A percentile compares a stretch with the other conserved stretches of the same genome.
Conservation (phyloP, 2,329 filamentous ascomycete species). For the Ceratocystis ficicola region DNA sequence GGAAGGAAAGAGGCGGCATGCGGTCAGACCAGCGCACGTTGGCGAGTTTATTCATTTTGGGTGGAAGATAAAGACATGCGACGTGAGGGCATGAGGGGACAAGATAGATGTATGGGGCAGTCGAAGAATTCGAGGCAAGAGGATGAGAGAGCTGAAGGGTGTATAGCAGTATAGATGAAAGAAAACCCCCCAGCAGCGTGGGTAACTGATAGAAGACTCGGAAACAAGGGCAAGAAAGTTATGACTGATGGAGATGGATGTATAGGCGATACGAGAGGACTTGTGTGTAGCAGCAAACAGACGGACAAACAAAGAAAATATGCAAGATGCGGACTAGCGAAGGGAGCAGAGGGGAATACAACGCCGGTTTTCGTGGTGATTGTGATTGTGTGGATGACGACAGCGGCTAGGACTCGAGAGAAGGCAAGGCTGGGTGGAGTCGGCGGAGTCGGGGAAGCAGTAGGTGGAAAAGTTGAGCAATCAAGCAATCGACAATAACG, state of each 20-base stretch:
- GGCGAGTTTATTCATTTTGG: constrained; percentile 57
- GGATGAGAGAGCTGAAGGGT: constrained; percentile 1
- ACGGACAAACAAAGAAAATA: constrained; percentile 4
- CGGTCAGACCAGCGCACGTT: constrained; percentile 61
- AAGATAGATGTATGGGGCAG: background rate
- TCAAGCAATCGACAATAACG: constrained; percentile 21
- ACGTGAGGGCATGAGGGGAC: constrained; percentile 8
- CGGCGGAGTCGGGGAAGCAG: constrained; percentile 18
- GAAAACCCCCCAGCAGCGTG: no score
- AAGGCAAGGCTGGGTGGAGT: constrained; percentile 26
- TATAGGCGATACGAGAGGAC: constrained; percentile 1
- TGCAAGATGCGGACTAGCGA: background rate
- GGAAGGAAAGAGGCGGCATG: constrained; percentile 33
- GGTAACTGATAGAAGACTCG: no score
- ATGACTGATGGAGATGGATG: background rate
- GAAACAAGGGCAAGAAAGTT: no score
- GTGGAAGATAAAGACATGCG: constrained; percentile 19
- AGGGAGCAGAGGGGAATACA: background rate
- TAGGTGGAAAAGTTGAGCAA: background rate
- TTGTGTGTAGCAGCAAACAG: background rate
- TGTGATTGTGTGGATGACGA: constrained; percentile 24
- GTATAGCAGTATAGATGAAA: constrained; percentile 8
- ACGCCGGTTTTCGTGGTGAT: background rate
- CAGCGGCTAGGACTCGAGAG: background rate
- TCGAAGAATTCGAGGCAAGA: background rate